Evolutionary conservation across 331 rosid genomes (phyloP).

Genomic region (Rosa hybrid): DNA sequence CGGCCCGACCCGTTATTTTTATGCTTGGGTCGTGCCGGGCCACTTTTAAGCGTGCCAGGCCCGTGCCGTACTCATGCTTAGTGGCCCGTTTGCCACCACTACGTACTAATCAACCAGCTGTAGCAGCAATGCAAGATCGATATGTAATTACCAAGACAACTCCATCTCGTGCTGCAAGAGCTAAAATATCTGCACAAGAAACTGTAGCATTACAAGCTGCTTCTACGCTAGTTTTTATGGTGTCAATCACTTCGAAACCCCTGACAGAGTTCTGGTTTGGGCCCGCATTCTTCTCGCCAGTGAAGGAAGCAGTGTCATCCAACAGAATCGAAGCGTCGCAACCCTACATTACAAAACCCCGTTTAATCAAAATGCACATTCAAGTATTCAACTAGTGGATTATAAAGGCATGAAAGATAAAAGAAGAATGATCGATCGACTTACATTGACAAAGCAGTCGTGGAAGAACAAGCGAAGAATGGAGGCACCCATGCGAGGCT

Average conservation of each 20-base stretch:
- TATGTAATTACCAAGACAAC: constrained; percentile 39
- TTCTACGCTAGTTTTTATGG: constrained; percentile 65
- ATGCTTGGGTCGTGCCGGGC: too few species aligned
- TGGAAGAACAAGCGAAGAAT: constrained; percentile 88
- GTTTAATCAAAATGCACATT: background rate
- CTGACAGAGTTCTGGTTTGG: constrained; percentile 60
- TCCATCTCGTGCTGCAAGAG: constrained; percentile 80
- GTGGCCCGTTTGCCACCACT: too few species aligned
- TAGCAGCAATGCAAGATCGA: background rate
- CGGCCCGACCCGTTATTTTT: too few species aligned
- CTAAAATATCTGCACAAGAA: constrained; percentile 86
- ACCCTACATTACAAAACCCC: constrained; percentile 41
- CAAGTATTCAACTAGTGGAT: too few species aligned
- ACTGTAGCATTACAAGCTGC: constrained; percentile 64
- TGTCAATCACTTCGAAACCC: constrained; percentile 75
- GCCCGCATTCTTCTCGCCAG: constrained; percentile 67
- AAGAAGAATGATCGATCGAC: background rate
- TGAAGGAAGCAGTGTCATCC: constrained; percentile 58
- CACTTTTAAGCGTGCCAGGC: too few species aligned
- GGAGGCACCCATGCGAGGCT: constrained; percentile 71
- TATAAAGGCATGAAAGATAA: background rate
- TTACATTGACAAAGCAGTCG: constrained; percentile 80
- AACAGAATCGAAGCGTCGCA: constrained; percentile 72
- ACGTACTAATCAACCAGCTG: background rate
- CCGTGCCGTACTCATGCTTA: too few species aligned